These are phyloP conservation scores for Trypanosoma platydactyli DNA, from an alignment of 208 protist species.

Conservation along the genomic window DNA sequence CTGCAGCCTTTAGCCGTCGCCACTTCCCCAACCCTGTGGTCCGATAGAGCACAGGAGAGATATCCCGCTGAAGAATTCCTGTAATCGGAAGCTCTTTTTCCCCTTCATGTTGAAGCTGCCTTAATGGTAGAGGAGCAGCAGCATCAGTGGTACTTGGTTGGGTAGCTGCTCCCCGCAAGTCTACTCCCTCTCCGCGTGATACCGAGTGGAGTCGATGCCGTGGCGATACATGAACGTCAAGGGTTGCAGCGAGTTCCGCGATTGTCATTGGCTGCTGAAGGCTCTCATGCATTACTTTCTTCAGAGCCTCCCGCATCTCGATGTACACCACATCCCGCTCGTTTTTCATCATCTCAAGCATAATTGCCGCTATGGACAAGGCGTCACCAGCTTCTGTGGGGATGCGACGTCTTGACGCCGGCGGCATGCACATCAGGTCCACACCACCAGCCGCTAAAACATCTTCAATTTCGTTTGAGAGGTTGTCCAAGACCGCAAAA, in stretches of 20 bases:
- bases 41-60: slow-evolving; percentile 11
- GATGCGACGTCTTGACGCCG: not conserved
- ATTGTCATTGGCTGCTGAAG: slow-evolving; percentile 35
- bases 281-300: slow-evolving; percentile 36
- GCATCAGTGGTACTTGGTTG: not conserved
- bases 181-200: not conserved
- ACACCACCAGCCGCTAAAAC: not conserved
- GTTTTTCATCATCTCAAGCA: slow-evolving; percentile 12
- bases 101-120: no score
- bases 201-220: slow-evolving; percentile 19
- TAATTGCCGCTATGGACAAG: slow-evolving; percentile 10
- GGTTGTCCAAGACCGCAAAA: slow-evolving; percentile 21
- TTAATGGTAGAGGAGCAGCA: no score
- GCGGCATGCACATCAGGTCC: not conserved
- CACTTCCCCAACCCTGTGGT: slow-evolving; percentile 17
- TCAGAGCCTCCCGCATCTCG: slow-evolving; percentile 20
- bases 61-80: slow-evolving; percentile 11
- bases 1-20: not conserved
- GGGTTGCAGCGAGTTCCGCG: slow-evolving; percentile 27
- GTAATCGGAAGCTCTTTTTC: not conserved
- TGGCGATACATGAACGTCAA: slow-evolving; percentile 24
- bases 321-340: slow-evolving; percentile 15
- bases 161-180: not conserved
- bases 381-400: slow-evolving; percentile 17
- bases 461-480: not conserved